Percentiles rank a stretch among this genome's conserved stretches.
These are phyloP conservation scores for Raphanus sativus DNA, from an alignment of 345 rosid genomes.

Conservation along the genomic window DNA sequence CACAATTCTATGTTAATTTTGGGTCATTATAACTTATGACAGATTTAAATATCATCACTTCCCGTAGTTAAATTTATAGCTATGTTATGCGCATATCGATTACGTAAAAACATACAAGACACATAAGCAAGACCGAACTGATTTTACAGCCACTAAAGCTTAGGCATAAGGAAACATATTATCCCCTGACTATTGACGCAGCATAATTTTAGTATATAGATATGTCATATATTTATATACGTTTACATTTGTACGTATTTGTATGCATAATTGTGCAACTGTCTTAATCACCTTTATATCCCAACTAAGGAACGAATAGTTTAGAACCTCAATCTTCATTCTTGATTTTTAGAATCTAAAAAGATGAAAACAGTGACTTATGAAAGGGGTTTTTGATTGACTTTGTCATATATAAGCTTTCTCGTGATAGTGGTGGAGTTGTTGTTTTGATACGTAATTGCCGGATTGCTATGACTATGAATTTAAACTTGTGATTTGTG, in stretches of 20 bases:
- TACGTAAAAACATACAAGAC: background rate
- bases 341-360: constrained; percentile 32
- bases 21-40: background rate
- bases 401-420: constrained; percentile 23
- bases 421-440: constrained; percentile 35
- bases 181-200: background rate
- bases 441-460: constrained; percentile 35
- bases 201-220: background rate
- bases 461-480: constrained; percentile 31
- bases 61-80: background rate
- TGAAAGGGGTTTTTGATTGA: background rate
- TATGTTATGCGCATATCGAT: background rate
- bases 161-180: background rate
- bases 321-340: constrained; percentile 22
- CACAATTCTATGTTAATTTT: background rate
- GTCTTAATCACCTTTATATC: constrained; percentile 32
- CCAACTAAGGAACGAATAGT: constrained; percentile 34
- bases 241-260: background rate
- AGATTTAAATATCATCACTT: background rate
- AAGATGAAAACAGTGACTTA: constrained; percentile 9
- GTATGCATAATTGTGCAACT: constrained; percentile 6
- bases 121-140: background rate
- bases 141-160: background rate
- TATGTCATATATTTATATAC: background rate
- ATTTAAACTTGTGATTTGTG: constrained; percentile 26